These are phyloP conservation scores for Sporobolomyces phaffii DNA, from an alignment of 768 basidiomycete species.

Conservation along the genomic window DNA sequence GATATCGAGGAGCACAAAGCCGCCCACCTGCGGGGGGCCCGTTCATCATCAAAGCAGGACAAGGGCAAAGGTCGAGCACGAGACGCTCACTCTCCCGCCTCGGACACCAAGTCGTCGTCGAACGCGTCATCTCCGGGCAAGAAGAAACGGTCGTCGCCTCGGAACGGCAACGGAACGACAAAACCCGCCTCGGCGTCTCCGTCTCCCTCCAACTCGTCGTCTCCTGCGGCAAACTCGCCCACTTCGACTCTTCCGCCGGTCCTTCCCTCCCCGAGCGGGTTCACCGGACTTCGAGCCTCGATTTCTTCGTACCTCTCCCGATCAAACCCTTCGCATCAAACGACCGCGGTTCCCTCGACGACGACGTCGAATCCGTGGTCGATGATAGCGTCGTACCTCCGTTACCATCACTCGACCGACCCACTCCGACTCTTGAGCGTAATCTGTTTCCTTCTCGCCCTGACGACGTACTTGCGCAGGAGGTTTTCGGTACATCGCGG, in stretches of 20 bases:
- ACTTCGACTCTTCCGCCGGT: conserved; percentile 5
- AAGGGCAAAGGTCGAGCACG: conserved; percentile 21
- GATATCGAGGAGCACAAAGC: conserved; percentile 16
- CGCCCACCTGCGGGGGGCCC: conserved; percentile 4
- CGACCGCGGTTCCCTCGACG: background rate
- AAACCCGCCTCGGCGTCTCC: background rate
- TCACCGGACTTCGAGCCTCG: conserved; percentile 1
- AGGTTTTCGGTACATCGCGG: background rate
- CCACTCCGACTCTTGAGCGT: conserved; percentile 20
- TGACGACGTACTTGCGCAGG: conserved; percentile 17
- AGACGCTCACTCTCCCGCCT: background rate
- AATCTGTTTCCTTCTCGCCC: conserved; percentile 14
- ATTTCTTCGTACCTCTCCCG: background rate
- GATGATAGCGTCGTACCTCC: conserved; percentile 1
- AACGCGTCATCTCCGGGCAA: conserved; percentile 5
- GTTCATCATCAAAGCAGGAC: conserved; percentile 1
- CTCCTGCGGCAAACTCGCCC: conserved; percentile 7
- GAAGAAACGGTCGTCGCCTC: background rate
- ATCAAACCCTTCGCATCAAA: background rate
- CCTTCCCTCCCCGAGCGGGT: background rate
- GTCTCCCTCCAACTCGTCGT: background rate
- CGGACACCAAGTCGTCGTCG: background rate
- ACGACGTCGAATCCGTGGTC: background rate
- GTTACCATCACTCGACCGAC: conserved; percentile 18
- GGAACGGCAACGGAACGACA: background rate